Percentiles rank a stretch among this genome's conserved stretches.
Conservation (phyloP, 139 green algal genomes). For the Deuterostichococcus epilithicus region DNA sequence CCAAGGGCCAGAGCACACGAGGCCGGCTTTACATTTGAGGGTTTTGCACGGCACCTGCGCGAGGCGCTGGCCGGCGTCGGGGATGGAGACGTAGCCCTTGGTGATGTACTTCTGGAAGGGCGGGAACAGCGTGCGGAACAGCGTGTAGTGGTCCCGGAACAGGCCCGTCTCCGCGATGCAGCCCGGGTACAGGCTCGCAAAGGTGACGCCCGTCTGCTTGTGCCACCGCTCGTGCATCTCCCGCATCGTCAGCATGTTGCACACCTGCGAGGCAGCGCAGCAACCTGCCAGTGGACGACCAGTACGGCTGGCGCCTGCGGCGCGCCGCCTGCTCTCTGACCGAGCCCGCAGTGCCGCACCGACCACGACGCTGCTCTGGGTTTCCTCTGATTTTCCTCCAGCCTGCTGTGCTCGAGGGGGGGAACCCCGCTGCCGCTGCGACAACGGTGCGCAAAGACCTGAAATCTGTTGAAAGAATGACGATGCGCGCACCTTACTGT, state of each 20-base stretch:
- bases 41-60: slow-evolving; percentile 44
- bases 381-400: no score
- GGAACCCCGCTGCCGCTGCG: no score
- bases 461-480: no score
- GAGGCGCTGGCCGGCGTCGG: slow-evolving; percentile 83
- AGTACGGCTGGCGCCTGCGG: no score
- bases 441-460: no score
- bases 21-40: no score
- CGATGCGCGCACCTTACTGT: slow-evolving; percentile 70
- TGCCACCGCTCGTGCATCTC: slow-evolving; percentile 80
- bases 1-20: no score
- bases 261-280: slow-evolving; percentile 45
- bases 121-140: slow-evolving; percentile 88
- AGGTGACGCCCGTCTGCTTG: slow-evolving; percentile 74
- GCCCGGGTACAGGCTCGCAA: slow-evolving; percentile 89
- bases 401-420: no score
- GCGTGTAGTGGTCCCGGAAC: slow-evolving; percentile 80
- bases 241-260: slow-evolving; percentile 96
- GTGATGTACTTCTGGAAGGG: slow-evolving; percentile 95
- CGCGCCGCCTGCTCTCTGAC: no score
- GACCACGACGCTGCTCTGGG: no score
- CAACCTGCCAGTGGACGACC: no score
- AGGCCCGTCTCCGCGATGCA: slow-evolving; percentile 94
- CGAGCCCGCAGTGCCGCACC: no score
- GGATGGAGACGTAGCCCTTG: slow-evolving; percentile 83